Base-by-base conservation (phyloP, 1,139 yeast genomes). In the Kurtzmaniella quercitrusa region DNA sequence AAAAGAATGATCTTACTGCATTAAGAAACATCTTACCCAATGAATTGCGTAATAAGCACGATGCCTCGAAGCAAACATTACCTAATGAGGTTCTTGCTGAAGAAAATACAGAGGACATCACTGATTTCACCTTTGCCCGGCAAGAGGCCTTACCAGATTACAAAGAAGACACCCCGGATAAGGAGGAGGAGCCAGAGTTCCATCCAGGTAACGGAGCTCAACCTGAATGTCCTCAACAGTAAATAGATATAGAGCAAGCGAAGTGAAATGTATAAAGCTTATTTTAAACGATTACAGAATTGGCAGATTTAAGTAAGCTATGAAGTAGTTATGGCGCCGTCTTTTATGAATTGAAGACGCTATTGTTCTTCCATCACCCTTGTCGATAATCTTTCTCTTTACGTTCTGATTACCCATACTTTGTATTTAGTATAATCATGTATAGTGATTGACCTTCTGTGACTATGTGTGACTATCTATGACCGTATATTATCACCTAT, bases 11-110 rank as follows among this genome's bases (percentile, higher is more conserved):
- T 57, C 45, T 82, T 6, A 49, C 65, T 21, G 77, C 73, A 48
- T 65, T 85, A 48, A 68, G 67, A 47, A 77, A 79, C 49, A 66
- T 82, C 17, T 64, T 85, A 41, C 90, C 89, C 10, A 67, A 62
- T 47, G 65, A 61, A 2, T 55, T 66, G 37, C 54, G 51, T 38
- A 58, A 51, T 38, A 61, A 60, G 41, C 46, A 43, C 11, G 65
- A 58, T 38, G 51, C 49, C n/a, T 46, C 48, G 37, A 56, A 49
- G 39, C 69, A 63, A 47, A 46, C 53, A 2, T 55, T 66, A 1
- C 66, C 62, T 37, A 52, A 50, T 15, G 53, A 60, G 49, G 51
- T 65, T 9, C 54, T 63, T 38, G 59, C 64, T 1, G 68, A 63
- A 36, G 73, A 69, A 25, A 73, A 71, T 49, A 57, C 71, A 40